Evolutionary conservation across 1,284 basidiomycete species (phyloP), one percentile per base, ranked within the genome.

Genomic region (Sanghuangporus weigelae): DNA sequence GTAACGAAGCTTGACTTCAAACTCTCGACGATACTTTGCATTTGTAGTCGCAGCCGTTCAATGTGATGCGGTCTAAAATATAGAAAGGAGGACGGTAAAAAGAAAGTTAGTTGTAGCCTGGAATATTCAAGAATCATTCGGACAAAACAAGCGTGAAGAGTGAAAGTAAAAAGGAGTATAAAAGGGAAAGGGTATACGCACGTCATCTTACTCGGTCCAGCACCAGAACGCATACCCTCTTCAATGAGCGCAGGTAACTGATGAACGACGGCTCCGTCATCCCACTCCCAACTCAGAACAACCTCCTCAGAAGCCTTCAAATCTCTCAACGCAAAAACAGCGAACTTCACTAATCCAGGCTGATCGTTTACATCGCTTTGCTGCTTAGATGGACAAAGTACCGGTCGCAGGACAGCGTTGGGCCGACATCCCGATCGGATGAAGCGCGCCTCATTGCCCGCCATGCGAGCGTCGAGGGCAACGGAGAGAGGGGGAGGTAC

Each of bases 211-310:
- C 64, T 65, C 16, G 64, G 64, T 16, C 64, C 64, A 35, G 48
- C 64, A 12, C 64, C 64, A 35, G 48, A 63, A 26, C 63, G 38
- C 40, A 55, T n/a, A 60, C 63, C 51, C 57, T 66, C 63, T 68
- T 86, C 78, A 57, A 92, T 80, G 56, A 93, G 76, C 16, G 86
- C 84, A 3, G 90, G 91, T 0, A 98, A 77, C 57, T 84, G 79
- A 74, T 98, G 96, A 0, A 97, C 86, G 0, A 92, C 87, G 71
- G 95, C 92, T 5, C 87, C 86, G 70, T 98, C 95, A 69, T 97
- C 95, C 96, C 95, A 98, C 73, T 97, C 95, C 95, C 96, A 98
- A 0, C 90, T 92, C 0, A 98, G 75, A 0, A 96, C 86, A 46
- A 98, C 85, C 76, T 98, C 96, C 69, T 96, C 94, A 57, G 89